Base-by-base conservation (phyloP, 768 basidiomycete species). In the Artomyces pyxidatus region DNA sequence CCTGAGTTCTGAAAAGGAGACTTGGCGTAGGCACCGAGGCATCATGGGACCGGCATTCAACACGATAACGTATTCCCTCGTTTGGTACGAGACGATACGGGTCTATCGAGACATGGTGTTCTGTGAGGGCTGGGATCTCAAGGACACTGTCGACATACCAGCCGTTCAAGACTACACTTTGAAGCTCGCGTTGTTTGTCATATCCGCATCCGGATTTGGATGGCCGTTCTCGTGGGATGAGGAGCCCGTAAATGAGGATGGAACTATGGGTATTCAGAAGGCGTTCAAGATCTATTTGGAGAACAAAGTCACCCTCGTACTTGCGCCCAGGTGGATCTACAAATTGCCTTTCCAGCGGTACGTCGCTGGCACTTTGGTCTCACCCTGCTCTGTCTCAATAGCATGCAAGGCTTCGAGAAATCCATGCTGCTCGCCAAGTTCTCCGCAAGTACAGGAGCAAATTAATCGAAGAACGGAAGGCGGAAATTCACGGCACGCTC, bases 41-140 rank as follows among this genome's bases (percentile, higher is more conserved):
- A 59, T 59, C 32, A 39, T 58, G 43, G 56, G 57, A 8, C 56
- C 58, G 4, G 58, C 58, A 8, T 59, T 59, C 54, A 59, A 58
- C 39, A 47, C 45, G 8, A 30, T 17, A 25, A 59, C 54, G 37
- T 59, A 58, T 41, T 46, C 50, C 19, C 47, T 55, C 19, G 54
- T 58, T 35, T 59, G 58, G 57, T 37, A 50, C 29, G 53, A 58
- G 47, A 52, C 58, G 19, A 21, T 44, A 23, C 39, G 51, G 32
- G 32, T 55, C 17, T 59, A 59, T 40, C 40, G 52, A 23, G 53
- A 55, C 11, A 55, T 55, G 48, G 23, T 51, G 30, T 32, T 22
- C 14, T 23, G 46, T 9, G 57, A 58, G 38, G 51, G 47, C 14
- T 53, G 54, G 54, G 26, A 45, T 11, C 32, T 17, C 27, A 52